Conservation (phyloP, 179 eudicot genomes). For the Beta corolliflora region DNA sequence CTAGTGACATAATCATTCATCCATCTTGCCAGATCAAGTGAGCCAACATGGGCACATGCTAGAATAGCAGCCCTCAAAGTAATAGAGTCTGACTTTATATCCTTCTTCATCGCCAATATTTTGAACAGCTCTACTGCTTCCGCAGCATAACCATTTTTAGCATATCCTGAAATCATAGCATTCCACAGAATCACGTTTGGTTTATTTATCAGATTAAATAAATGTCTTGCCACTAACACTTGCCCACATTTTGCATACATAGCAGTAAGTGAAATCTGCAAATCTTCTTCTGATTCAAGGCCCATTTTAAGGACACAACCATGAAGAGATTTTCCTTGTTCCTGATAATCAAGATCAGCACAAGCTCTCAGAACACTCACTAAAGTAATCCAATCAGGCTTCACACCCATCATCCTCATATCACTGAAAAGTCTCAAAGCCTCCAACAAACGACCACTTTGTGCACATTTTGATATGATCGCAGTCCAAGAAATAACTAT, state of each 20-base stretch:
- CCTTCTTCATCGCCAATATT: slow-evolving; percentile 40
- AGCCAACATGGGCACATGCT: slow-evolving; percentile 70
- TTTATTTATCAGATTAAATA: slow-evolving; percentile 53
- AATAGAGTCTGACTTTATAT: slow-evolving; percentile 53
- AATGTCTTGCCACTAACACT: slow-evolving; percentile 51
- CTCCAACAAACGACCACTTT: slow-evolving; percentile 58
- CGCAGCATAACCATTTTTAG: slow-evolving; percentile 59
- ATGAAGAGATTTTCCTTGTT: slow-evolving; percentile 60
- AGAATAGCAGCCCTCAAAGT: slow-evolving; percentile 56
- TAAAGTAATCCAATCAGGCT: slow-evolving; percentile 64
- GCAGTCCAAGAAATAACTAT: slow-evolving; percentile 72
- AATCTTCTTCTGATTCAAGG: slow-evolving; percentile 54
- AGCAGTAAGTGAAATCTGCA: slow-evolving; percentile 64
- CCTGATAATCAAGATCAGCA: slow-evolving; percentile 61
- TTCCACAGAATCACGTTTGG: slow-evolving; percentile 64
- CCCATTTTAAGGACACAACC: slow-evolving; percentile 58
- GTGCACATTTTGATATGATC: slow-evolving; percentile 57
- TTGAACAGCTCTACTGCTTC: slow-evolving; percentile 62
- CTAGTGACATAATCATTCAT: slow-evolving; percentile 44
- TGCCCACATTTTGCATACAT: slow-evolving; percentile 76
- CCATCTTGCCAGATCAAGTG: slow-evolving; percentile 65
- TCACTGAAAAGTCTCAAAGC: slow-evolving; percentile 52
- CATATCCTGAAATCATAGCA: slow-evolving; percentile 79
- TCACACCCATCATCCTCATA: slow-evolving; percentile 51
- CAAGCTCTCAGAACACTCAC: slow-evolving; percentile 71